phyloP scores from a whole-genome alignment of 768 basidiomycete genomes.

The Panus rudis region DNA sequence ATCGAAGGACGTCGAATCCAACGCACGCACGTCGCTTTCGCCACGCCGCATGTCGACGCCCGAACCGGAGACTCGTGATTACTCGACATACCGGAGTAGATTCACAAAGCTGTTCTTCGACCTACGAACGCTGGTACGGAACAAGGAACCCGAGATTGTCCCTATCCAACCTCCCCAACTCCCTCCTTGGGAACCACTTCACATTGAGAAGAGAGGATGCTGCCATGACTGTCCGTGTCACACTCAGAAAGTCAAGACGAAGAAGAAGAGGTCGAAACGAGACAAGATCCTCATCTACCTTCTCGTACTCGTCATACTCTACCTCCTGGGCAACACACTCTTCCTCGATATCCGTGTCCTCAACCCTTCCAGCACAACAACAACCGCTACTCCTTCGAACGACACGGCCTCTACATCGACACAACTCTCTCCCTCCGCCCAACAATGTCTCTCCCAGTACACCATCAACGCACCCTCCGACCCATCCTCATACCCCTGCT shows the following conservation, averaged over 20 bases:
- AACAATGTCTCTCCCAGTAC: constrained; percentile 41
- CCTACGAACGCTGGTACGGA: constrained; percentile 23
- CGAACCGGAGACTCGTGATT: not conserved
- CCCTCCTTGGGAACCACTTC: constrained; percentile 32
- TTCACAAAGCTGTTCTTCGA: constrained; percentile 33
- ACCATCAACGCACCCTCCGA: constrained; percentile 36
- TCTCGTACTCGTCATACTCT: constrained; percentile 34
- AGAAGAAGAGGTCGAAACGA: constrained; percentile 20
- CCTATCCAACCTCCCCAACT: constrained; percentile 19
- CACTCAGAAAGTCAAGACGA: constrained; percentile 16
- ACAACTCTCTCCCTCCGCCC: constrained; percentile 31
- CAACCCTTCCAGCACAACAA: constrained; percentile 8
- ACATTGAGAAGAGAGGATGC: constrained; percentile 29
- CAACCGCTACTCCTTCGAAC: constrained; percentile 3
- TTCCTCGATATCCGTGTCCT: constrained; percentile 32
- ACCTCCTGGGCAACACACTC: constrained; percentile 34
- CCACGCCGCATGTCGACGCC: too few relatives aligned
- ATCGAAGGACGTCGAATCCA: constrained; percentile 23
- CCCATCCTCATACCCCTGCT: constrained; percentile 39
- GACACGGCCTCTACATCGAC: constrained; percentile 20
- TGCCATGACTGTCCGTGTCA: constrained; percentile 17
- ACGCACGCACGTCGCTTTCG: constrained; percentile 8
- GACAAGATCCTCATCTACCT: constrained; percentile 24
- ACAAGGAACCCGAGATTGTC: constrained; percentile 20
- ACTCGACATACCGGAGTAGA: constrained; percentile 7